Conservation (phyloP, 768 basidiomycete genomes). For the Lactarius evosmus region DNA sequence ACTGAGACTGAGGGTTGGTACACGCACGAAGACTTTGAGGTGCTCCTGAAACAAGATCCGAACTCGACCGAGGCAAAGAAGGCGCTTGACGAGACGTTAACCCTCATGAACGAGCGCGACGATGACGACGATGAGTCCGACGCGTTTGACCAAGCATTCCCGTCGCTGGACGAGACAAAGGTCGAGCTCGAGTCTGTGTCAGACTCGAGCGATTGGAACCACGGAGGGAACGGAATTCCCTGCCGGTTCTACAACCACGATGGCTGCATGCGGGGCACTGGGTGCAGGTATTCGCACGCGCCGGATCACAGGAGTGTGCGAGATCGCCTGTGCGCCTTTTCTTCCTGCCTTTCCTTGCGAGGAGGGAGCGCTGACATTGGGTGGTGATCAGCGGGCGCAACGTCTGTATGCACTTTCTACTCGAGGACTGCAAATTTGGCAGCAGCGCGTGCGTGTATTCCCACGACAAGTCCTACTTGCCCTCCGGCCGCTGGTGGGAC, state of each 20-base stretch:
- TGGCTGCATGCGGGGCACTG: constrained; percentile 43
- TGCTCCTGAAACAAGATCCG: constrained; percentile 33
- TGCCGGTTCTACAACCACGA: constrained; percentile 58
- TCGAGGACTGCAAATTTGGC: constrained; percentile 42
- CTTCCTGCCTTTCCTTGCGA: not conserved
- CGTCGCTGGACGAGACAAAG: constrained; percentile 33
- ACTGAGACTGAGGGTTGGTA: not conserved
- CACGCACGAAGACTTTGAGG: constrained; percentile 33
- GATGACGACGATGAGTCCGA: constrained; percentile 11
- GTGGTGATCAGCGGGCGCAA: constrained; percentile 47
- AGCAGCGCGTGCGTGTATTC: constrained; percentile 44
- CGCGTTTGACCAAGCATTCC: constrained; percentile 26
- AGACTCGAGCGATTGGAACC: constrained; percentile 54
- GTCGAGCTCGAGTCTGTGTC: constrained; percentile 43
- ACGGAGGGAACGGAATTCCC: constrained; percentile 49
- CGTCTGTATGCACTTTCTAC: constrained; percentile 44
- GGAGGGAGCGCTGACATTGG: not conserved
- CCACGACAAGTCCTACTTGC: constrained; percentile 47
- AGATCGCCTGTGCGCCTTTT: constrained; percentile 47
- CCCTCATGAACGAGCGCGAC: not conserved
- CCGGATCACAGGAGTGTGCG: constrained; percentile 54
- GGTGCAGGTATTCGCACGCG: constrained; percentile 50
- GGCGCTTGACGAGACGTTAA: constrained; percentile 26
- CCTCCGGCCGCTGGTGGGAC: constrained; percentile 47
- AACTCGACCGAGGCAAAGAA: constrained; percentile 27